phyloP scores from a whole-genome alignment of 2,329 filamentous ascomycete species.

The Xylaria hypoxylon region DNA sequence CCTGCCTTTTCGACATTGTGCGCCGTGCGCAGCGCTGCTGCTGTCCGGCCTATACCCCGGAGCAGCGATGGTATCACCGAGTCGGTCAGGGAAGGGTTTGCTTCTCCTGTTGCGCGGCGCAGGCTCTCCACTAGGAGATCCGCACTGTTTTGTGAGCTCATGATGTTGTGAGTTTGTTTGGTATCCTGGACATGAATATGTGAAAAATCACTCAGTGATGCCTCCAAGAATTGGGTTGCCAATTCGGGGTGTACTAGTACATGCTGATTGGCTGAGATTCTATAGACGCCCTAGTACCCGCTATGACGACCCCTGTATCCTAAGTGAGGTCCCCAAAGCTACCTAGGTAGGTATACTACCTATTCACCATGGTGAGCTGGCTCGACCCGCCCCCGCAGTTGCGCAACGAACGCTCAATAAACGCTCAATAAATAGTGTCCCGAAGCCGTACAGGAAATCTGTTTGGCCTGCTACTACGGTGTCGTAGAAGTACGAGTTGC shows the following conservation, averaged over 20 bases:
- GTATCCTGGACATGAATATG: neutral
- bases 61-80: constrained; percentile 64
- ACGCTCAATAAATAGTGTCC: constrained; percentile 71
- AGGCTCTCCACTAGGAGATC: constrained; percentile 15
- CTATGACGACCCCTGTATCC: neutral
- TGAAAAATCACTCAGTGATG: constrained; percentile 25
- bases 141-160: constrained; percentile 16
- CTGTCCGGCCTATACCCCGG: constrained; percentile 58
- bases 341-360: too few species aligned
- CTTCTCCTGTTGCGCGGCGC: constrained; percentile 28
- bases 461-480: constrained; percentile 72
- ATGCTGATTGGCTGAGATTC: constrained; percentile 25
- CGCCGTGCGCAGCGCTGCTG: constrained; percentile 57
- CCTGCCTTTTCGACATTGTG: constrained; percentile 61
- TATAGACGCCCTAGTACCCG: neutral
- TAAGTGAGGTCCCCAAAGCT: neutral
- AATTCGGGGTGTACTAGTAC: constrained; percentile 22
- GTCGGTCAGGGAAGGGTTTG: constrained; percentile 51
- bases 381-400: constrained; percentile 74
- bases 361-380: neutral
- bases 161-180: neutral
- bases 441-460: constrained; percentile 77
- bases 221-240: constrained; percentile 17
- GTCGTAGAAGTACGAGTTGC: constrained; percentile 73
- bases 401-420: constrained; percentile 66